Evolutionary conservation across 805 yeast species (phyloP).

Genomic region (Hanseniaspora hatyaiensis): DNA sequence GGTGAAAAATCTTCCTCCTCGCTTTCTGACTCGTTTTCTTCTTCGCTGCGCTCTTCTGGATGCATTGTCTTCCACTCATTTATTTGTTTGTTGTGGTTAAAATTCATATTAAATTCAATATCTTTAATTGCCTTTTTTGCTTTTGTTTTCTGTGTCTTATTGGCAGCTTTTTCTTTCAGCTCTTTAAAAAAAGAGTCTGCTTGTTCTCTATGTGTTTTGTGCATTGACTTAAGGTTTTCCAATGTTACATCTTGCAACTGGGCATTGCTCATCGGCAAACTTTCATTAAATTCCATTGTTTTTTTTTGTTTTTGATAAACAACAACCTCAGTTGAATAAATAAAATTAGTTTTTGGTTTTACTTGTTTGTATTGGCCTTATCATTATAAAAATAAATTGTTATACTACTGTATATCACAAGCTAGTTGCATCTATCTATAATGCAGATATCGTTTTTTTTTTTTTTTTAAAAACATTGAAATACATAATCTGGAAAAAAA

Average conservation of each 20-base stretch:
- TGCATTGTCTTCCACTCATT: conserved; percentile 18
- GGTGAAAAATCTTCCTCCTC: conserved; percentile 20
- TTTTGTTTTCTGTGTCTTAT: conserved; percentile 47
- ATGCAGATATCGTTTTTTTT: no score
- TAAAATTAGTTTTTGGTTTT: not conserved
- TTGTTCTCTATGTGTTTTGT: conserved; percentile 57
- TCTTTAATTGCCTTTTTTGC: conserved; percentile 48
- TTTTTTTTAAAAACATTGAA: no score
- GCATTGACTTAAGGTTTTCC: conserved; percentile 32
- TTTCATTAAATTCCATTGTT: not conserved
- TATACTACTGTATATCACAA: no score
- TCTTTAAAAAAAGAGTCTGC: conserved; percentile 57
- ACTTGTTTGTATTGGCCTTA: no score
- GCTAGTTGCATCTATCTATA: no score
- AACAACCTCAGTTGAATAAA: no score
- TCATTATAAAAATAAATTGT: no score
- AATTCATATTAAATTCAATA: conserved; percentile 45
- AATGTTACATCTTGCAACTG: not conserved
- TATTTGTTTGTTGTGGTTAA: conserved; percentile 46
- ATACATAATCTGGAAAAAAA: no score
- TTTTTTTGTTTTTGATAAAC: not conserved
- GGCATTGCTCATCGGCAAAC: not conserved
- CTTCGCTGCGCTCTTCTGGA: conserved; percentile 24
- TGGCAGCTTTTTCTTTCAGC: conserved; percentile 69
- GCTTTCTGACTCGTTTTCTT: conserved; percentile 34